phyloP scores from a whole-genome alignment of 1,139 yeast species.

The Saccharomyces hybrid region DNA sequence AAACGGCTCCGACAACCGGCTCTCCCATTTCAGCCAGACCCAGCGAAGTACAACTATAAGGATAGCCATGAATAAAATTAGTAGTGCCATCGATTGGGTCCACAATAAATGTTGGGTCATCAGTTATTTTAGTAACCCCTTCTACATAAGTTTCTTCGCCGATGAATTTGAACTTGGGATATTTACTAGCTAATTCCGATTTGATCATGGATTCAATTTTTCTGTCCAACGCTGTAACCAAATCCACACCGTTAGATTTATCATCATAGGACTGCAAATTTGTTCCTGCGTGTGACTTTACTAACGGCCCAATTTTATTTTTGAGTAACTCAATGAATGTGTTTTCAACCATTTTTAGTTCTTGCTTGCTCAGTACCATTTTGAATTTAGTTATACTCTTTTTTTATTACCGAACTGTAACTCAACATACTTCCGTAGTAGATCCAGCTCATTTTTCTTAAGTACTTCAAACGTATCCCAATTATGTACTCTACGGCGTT shows the following conservation, averaged over 20 bases:
- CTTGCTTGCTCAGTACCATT: slow-evolving; percentile 16
- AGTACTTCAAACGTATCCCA: background rate
- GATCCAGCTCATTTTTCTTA: background rate
- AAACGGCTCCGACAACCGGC: slow-evolving; percentile 51
- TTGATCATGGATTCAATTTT: slow-evolving; percentile 44
- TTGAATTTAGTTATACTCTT: background rate
- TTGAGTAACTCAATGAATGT: slow-evolving; percentile 43
- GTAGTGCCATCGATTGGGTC: slow-evolving; percentile 62
- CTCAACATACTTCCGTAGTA: background rate
- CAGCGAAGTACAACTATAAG: slow-evolving; percentile 49
- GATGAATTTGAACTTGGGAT: slow-evolving; percentile 44
- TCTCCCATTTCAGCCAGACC: slow-evolving; percentile 42
- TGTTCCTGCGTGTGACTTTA: slow-evolving; percentile 40
- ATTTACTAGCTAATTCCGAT: slow-evolving; percentile 31
- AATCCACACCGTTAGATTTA: slow-evolving; percentile 49
- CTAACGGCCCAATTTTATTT: slow-evolving; percentile 41
- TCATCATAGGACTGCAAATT: slow-evolving; percentile 39
- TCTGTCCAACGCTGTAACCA: slow-evolving; percentile 52
- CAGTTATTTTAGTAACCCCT: slow-evolving; percentile 38
- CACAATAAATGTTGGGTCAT: slow-evolving; percentile 51
- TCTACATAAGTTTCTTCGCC: slow-evolving; percentile 51
- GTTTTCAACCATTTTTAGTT: slow-evolving; percentile 23
- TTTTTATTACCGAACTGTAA: background rate
- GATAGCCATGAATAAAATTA: slow-evolving; percentile 51
- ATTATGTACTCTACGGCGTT: background rate